Evolutionary conservation across 2,329 filamentous ascomycete genomes (phyloP).

Genomic region (Calonectria pseudoreteaudii): DNA sequence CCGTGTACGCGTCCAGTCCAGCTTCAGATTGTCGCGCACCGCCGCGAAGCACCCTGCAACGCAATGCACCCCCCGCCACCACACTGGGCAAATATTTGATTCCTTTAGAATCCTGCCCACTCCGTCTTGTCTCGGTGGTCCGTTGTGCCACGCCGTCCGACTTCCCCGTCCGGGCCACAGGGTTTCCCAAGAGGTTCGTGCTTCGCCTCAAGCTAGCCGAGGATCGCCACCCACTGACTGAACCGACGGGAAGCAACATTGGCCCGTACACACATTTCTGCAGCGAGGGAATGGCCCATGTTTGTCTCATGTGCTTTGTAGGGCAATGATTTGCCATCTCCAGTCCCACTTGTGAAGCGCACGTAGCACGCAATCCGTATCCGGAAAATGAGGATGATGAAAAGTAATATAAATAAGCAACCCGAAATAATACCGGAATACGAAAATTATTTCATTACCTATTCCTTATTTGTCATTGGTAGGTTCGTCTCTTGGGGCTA

Average conservation of each 20-base stretch:
- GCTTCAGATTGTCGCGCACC: not conserved
- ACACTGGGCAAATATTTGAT: not conserved
- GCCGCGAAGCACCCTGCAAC: not conserved
- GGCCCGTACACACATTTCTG: slow-evolving; percentile 23
- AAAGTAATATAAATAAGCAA: not conserved
- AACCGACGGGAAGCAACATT: slow-evolving; percentile 13
- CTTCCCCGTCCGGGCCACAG: not conserved
- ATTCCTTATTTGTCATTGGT: not conserved
- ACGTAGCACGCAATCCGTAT: not conserved
- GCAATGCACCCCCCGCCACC: not conserved
- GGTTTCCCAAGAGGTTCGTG: not conserved
- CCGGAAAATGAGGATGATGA: not conserved
- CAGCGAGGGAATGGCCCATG: slow-evolving; percentile 11
- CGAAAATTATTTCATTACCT: not conserved
- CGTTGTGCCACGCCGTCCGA: not conserved
- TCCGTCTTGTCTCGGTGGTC: not conserved
- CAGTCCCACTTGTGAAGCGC: not conserved
- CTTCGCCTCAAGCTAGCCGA: not conserved
- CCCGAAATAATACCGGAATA: not conserved
- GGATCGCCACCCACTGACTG: not conserved
- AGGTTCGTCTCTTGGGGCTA: not conserved
- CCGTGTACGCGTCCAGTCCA: not conserved
- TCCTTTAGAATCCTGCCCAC: not conserved
- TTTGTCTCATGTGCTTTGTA: slow-evolving; percentile 22
- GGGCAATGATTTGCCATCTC: not conserved